Base-by-base conservation (phyloP, 2,329 filamentous ascomycete species). In the Xylaria multiplex region DNA sequence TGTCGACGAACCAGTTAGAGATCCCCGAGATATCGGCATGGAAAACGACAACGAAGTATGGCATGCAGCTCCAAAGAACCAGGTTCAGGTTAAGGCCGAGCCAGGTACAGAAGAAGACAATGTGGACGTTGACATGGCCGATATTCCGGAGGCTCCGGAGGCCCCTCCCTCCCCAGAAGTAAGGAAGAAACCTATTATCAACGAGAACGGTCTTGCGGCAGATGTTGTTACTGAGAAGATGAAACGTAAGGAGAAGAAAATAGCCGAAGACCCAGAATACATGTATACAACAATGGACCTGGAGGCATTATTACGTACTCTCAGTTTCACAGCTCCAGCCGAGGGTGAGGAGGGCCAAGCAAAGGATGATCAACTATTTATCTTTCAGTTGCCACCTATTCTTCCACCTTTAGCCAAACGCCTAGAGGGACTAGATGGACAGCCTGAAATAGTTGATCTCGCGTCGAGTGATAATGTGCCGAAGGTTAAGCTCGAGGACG, bases 321-420 rank as follows among this genome's bases (percentile, higher is more conserved):
- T 80, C 43, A 74, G 70, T 45, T 69, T 80, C 42, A 71, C 75
- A 43, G 68, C 74, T 27, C 66, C 75, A 37, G 56, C 56, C 24
- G 71, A 72, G 54, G 64, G 58, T 27, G 67, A 74, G 40, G 68
- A 70, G 50, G 67, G 54, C 11, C 71, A 72, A 50, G 62, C 64
- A 24, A 77, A 75, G 50, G 86, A 88, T 52, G 87, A 88, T 24
- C 82, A 86, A 43, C 76, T 90, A 59, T 90, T 89, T 68, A 80
- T 90, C 56, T 90, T 90, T 78, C 88, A 90, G 71, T 86, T 90
- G 70, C 88, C 88, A 46, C 87, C 87, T 5, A 79, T 89, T 3
- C 81, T 90, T 11, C 87, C 88, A 7, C 84, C 86, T 0, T 78
- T 90, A n/a, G 63, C 52, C n/a, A 75, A 69, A n/a, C 58, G 64